Evolutionary conservation across 2,329 filamentous ascomycete species (phyloP).

Genomic region (Rhynchosporium graminicola): DNA sequence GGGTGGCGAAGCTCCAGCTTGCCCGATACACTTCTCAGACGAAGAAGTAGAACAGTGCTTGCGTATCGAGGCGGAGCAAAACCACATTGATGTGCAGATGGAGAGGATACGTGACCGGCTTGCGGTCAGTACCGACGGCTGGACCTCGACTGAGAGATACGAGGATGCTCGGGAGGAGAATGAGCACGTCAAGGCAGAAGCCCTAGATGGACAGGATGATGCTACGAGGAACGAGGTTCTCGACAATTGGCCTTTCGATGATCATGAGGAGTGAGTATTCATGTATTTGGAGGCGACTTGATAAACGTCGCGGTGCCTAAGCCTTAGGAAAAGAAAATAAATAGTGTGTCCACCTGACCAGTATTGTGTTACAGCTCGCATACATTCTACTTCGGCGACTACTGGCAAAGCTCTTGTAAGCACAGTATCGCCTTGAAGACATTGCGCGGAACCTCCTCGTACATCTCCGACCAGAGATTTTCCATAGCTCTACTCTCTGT

Average conservation of each 20-base stretch:
- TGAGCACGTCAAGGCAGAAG: slow-evolving; percentile 15
- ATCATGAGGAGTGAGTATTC: slow-evolving; percentile 9
- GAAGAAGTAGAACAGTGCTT: slow-evolving; percentile 20
- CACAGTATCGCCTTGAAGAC: no score
- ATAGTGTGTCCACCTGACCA: no score
- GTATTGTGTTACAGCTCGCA: no score
- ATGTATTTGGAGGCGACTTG: neutral
- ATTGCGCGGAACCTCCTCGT: no score
- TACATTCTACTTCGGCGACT: no score
- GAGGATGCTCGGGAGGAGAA: slow-evolving; percentile 26
- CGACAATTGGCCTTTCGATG: slow-evolving; percentile 19
- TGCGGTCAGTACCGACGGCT: slow-evolving; percentile 38
- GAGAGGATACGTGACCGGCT: slow-evolving; percentile 30
- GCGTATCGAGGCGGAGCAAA: slow-evolving; percentile 17
- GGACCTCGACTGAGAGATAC: slow-evolving; percentile 35
- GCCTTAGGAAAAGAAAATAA: no score
- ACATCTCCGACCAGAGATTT: no score
- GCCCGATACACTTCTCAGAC: slow-evolving; percentile 17
- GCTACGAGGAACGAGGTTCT: slow-evolving; percentile 14
- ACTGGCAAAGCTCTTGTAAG: no score
- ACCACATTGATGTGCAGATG: slow-evolving; percentile 32
- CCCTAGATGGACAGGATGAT: slow-evolving; percentile 14
- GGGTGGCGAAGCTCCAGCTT: neutral
- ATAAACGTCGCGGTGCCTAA: neutral
- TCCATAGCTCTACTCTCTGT: no score